Conservation (phyloP, 768 basidiomycete genomes). For the Serpula lacrymans region DNA sequence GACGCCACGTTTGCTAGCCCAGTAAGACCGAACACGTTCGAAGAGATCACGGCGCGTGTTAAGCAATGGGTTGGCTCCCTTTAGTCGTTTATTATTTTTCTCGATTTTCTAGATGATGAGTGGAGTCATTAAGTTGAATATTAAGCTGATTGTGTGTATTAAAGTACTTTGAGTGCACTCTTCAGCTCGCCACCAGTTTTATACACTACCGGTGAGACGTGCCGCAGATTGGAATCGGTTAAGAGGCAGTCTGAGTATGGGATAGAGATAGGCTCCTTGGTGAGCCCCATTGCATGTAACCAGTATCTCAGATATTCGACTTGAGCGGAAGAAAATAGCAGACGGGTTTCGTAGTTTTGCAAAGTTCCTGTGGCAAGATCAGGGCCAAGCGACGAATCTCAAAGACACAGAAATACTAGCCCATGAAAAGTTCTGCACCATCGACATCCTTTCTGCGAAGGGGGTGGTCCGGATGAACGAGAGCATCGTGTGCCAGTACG, state of each 20-base stretch:
- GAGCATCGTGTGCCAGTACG: slow-evolving; percentile 63
- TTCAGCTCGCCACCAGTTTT: slow-evolving; percentile 51
- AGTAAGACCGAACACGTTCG: slow-evolving; percentile 63
- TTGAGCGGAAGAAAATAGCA: slow-evolving; percentile 80
- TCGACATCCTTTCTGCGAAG: slow-evolving; percentile 57
- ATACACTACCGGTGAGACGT: slow-evolving; percentile 57
- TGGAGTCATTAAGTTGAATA: neutral
- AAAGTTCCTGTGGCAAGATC: slow-evolving; percentile 50
- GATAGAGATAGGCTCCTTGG: slow-evolving; percentile 59
- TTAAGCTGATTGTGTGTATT: neutral
- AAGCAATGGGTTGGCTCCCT: slow-evolving; percentile 56
- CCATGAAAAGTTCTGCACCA: slow-evolving; percentile 72
- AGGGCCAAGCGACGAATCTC: neutral
- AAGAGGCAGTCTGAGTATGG: slow-evolving; percentile 79
- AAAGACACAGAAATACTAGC: slow-evolving; percentile 36
- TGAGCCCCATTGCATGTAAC: slow-evolving; percentile 72
- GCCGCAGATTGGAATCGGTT: slow-evolving; percentile 52
- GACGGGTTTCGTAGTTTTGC: slow-evolving; percentile 67
- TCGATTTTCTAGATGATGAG: slow-evolving; percentile 53
- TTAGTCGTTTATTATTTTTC: slow-evolving; percentile 77
- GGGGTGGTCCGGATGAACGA: slow-evolving; percentile 72
- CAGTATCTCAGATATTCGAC: slow-evolving; percentile 85
- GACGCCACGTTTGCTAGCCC: slow-evolving; percentile 58
- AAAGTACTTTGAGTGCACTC: slow-evolving; percentile 55
- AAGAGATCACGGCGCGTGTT: slow-evolving; percentile 58